Evolutionary conservation across 768 basidiomycete genomes (phyloP), one percentile per base, ranked within the genome.

Genomic region (Suillus luteus): DNA sequence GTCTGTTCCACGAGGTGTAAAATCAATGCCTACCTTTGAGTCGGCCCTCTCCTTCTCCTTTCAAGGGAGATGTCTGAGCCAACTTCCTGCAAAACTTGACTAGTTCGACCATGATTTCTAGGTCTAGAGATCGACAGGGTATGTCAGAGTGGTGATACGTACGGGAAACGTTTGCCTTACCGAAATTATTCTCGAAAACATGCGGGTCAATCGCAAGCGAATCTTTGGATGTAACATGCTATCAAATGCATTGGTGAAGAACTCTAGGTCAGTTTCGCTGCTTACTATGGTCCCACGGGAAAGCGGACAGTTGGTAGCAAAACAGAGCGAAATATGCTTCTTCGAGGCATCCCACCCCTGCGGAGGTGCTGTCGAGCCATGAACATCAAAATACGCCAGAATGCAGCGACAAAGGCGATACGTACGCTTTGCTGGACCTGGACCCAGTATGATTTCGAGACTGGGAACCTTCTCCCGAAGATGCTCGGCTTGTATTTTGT

Each of bases 341-440:
- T 46, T 46, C n/a, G 46, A 46, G 46, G 46, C 46, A 46, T 46
- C 46, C n/a, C n/a, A 46, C n/a, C 46, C 46, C 46, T 46, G 46
- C 46, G 11, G 11, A 11, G 46, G 46, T 46, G 46, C 46, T 46
- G 46, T 5, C 22, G 22, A 22, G 46, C n/a, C 22, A 46, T 6
- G 5, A 6, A 11, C 11, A 46, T 22, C n/a, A 22, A 46, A 22
- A n/a, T 22, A 0, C 4, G 11, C n/a, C n/a, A 12, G n/a, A 22
- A 46, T 22, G 5, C 44, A 22, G n/a, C 11, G n/a, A 46, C n/a
- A 5, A 6, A 12, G 0, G 46, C 22, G n/a, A 46, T 46, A 6
- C 46, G 11, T 22, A 46, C 46, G 46, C n/a, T 46, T 46, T 46
- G 46, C n/a, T 22, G 46, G n/a, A 22, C 46, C 46, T 22, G 46